Conservation (phyloP, 2,329 filamentous ascomycete genomes). For the Penicillium digitatum region DNA sequence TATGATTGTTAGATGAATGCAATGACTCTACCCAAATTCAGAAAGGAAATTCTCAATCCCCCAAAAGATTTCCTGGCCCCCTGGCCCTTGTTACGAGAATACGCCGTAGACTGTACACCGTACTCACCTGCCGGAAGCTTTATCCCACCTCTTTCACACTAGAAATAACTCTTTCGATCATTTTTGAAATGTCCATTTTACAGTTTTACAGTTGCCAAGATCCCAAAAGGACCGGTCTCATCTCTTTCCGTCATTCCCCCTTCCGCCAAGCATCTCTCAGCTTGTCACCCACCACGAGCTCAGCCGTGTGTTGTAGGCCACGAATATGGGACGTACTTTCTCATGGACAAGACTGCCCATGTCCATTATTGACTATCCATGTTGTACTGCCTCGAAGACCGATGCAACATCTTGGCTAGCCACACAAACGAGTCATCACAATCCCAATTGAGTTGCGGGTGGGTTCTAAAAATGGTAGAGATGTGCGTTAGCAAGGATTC, state of each 20-base stretch:
- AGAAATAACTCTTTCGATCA: neutral
- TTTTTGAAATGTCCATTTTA: no score
- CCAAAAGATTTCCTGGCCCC: no score
- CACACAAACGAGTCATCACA: neutral
- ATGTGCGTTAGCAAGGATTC: conserved; percentile 2
- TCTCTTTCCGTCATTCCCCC: neutral
- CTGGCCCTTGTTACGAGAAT: neutral
- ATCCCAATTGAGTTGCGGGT: neutral
- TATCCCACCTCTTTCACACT: conserved; percentile 5
- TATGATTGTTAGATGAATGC: neutral
- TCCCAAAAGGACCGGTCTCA: neutral
- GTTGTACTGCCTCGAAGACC: neutral
- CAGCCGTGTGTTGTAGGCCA: neutral
- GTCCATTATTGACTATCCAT: conserved; percentile 1
- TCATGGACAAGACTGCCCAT: neutral
- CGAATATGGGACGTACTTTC: neutral
- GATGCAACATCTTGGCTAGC: conserved; percentile 1
- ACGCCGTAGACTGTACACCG: no score
- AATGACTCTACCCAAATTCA: neutral
- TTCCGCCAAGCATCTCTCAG: conserved; percentile 6
- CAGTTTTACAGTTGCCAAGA: neutral
- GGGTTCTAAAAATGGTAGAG: conserved; percentile 1
- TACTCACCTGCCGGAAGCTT: neutral
- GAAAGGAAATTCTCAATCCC: no score
- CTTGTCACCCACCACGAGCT: neutral